phyloP scores from a whole-genome alignment of 805 yeast species.

The Candida alai region DNA sequence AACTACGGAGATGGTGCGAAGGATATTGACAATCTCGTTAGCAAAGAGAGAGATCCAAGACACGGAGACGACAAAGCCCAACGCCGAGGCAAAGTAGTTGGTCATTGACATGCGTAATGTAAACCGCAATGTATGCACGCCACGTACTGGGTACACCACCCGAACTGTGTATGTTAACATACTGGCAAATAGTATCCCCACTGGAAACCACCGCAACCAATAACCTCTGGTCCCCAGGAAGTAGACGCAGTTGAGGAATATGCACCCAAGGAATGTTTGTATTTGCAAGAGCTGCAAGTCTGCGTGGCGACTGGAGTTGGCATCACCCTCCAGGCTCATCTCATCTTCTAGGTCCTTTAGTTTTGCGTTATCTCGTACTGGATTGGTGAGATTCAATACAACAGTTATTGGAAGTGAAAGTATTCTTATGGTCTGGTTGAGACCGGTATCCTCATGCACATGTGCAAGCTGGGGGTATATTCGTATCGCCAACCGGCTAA shows the following conservation, averaged over 20 bases:
- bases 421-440: conserved; percentile 13
- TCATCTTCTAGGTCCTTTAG: conserved; percentile 8
- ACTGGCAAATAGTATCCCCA: conserved; percentile 9
- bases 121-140: background rate
- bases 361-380: conserved; percentile 26
- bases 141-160: conserved; percentile 6
- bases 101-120: conserved; percentile 8
- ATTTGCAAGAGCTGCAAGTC: conserved; percentile 20
- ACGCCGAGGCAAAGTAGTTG: conserved; percentile 28
- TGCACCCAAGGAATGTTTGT: conserved; percentile 28
- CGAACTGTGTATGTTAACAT: conserved; percentile 7
- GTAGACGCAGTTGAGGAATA: conserved; percentile 15
- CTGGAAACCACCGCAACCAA: conserved; percentile 14
- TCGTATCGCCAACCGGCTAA: conserved; percentile 20
- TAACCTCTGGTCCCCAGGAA: conserved; percentile 8
- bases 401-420: conserved; percentile 22
- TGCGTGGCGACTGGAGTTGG: conserved; percentile 12
- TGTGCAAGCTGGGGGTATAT: conserved; percentile 14
- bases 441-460: conserved; percentile 10
- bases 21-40: conserved; percentile 59
- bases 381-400: conserved; percentile 26
- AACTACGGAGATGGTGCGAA: conserved; percentile 58
- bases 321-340: conserved; percentile 3
- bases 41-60: conserved; percentile 69
- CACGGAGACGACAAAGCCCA: conserved; percentile 67